Base-by-base conservation (phyloP, 768 basidiomycete species). In the Pleurotus platypus region DNA sequence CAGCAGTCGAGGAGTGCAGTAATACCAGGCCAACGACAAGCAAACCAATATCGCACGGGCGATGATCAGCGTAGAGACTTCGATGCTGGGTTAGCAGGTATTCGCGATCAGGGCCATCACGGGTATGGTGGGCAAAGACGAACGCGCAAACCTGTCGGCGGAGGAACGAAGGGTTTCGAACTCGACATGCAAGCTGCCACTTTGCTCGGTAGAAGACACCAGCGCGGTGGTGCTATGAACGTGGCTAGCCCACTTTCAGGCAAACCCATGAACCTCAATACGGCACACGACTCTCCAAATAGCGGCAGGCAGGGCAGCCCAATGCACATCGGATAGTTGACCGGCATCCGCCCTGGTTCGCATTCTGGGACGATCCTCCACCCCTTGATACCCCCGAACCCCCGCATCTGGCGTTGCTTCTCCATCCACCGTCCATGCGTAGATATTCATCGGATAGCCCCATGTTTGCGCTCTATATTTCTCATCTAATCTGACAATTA, bases 151-250 rank as follows among this genome's bases (percentile, higher is more conserved):
- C 53, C 30, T 53, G 56, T 15, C 35, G 30, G 27, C 46, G 54
- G 37, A 58, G 57, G 12, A 42, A 47, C 26, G 62, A 62, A 53
- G 49, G 76, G 67, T 7, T 99, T 99, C 65, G 92, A 98, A 67
- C 80, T 99, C 57, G 89, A 94, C 66, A 72, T 99, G 53, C 83
- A 90, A 63, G 85, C 80, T 57, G 92, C 97, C 20, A 98, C 96
- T 2, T 72, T 98, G 1, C 78, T 98, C 5, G 93, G 90, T 11
- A 73, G 89, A 61, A 73, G 90, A 58, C 84, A 85, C 62, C 78
- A 73, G 59, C 76, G 73, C 30, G 63, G 66, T 16, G 64, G 59
- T 24, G 62, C 54, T 9, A 58, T 63, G 16, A 55, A 65, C 39
- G 68, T 72, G 30, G 61, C 62, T 18, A 77, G 75, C 57, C 73